phyloP scores from a whole-genome alignment of 208 protist genomes.

The Balamuthia mandrillaris region DNA sequence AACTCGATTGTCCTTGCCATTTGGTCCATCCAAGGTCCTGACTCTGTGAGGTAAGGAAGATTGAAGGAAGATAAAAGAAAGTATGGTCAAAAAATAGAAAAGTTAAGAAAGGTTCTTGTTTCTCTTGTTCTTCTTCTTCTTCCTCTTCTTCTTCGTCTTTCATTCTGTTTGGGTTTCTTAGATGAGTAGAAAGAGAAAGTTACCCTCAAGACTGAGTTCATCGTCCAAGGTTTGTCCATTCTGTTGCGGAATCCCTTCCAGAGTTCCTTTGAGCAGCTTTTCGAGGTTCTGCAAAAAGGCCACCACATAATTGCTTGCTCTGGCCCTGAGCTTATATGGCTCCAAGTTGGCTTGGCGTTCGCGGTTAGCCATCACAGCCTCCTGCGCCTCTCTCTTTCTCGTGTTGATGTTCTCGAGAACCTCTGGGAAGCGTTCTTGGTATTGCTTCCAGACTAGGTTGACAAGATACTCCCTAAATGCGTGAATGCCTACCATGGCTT shows the following conservation, averaged over 20 bases:
- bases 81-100: too few species aligned
- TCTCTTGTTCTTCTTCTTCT: too few species aligned
- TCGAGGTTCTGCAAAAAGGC: background rate
- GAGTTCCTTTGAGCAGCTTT: background rate
- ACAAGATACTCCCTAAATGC: background rate
- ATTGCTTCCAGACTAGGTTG: background rate
- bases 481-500: background rate
- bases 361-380: background rate
- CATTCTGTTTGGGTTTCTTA: too few species aligned
- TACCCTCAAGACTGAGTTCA: background rate
- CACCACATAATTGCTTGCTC: background rate
- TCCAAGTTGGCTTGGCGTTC: background rate
- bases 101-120: too few species aligned
- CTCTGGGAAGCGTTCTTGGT: background rate
- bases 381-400: background rate
- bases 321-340: background rate
- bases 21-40: background rate
- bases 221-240: conserved; percentile 12
- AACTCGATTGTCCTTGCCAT: background rate
- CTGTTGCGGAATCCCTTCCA: conserved; percentile 4
- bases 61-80: too few species aligned
- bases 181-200: background rate
- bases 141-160: too few species aligned
- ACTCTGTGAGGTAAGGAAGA: too few species aligned
- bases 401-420: background rate